These are phyloP conservation scores for Coleophoma eucalyptorum DNA, from an alignment of 2,329 filamentous ascomycete species.

Conservation along the genomic window DNA sequence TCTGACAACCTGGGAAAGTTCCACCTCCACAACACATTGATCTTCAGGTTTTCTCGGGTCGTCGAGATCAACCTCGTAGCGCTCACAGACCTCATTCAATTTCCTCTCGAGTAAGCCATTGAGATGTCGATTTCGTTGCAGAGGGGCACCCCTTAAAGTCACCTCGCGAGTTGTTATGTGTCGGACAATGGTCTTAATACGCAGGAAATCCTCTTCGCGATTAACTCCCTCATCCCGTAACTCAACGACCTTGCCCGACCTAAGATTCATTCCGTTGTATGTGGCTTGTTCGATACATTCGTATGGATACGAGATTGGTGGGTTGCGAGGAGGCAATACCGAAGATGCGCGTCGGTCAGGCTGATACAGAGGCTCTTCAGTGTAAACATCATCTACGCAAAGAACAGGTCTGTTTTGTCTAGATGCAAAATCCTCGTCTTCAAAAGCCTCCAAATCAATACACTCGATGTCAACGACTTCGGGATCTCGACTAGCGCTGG, in stretches of 20 bases:
- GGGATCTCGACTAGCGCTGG: background rate
- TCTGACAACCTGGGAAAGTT: constrained; percentile 30
- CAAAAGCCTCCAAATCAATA: background rate
- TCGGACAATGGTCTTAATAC: constrained; percentile 31
- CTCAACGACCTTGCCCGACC: constrained; percentile 15
- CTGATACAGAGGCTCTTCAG: background rate
- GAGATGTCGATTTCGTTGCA: constrained; percentile 30
- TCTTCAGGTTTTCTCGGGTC: constrained; percentile 26
- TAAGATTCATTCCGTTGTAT: background rate
- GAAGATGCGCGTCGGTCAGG: constrained; percentile 27
- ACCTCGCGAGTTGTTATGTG: constrained; percentile 19
- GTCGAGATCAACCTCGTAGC: constrained; percentile 29
- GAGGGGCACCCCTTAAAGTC: constrained; percentile 35
- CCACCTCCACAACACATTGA: constrained; percentile 40
- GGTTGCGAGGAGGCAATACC: constrained; percentile 15
- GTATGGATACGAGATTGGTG: constrained; percentile 16
- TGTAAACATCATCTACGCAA: constrained; percentile 7
- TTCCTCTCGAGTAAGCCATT: constrained; percentile 28
- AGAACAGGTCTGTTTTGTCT: background rate
- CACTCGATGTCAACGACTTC: background rate
- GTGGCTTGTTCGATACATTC: constrained; percentile 29
- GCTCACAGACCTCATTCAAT: constrained; percentile 41
- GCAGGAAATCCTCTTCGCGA: constrained; percentile 28
- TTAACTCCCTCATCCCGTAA: constrained; percentile 6
- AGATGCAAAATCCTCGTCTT: constrained; percentile 5